Evolutionary conservation across 805 yeast species (phyloP), one percentile per base, ranked within the genome.

Genomic region (Torulaspora indica): DNA sequence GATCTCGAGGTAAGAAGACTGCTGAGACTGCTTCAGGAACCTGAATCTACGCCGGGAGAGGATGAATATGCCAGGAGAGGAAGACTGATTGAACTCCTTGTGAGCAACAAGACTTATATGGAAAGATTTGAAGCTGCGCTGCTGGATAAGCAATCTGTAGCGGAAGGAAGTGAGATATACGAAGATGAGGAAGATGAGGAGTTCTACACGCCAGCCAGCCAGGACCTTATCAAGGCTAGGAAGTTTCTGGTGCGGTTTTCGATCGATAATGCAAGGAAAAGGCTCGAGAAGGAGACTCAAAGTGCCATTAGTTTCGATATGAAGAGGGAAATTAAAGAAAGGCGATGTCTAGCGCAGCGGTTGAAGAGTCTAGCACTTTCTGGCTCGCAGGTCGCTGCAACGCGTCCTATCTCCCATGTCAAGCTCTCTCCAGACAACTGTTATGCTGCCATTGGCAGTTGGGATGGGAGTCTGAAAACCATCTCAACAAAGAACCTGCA

Each of bases 141-240:
- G 8, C 43, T 37, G 17, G 49, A 38, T 7, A n/a, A 50, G 41
- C 12, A 62, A 45, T 8, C 55, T 27, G n/a, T 13, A 27, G 24
- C 12, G 8, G 33, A 27, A 42, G 10, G 62, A 49, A 3, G 65
- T 47, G 2, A 63, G 51, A 2, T 66, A 55, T 1, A 70, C 60
- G 5, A 65, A 1, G 77, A 68, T 2, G 80, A 72, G 1, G 82
- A 79, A 8, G 82, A 85, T 10, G 95, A 82, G 40, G 95, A 88
- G 47, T 89, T 84, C 57, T 88, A 79, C 56, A 88, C 96, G 0
- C 95, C 95, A 0, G 96, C 95, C 0, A 63, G 75, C 0, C 67
- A 65, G 3, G 76, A 71, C 5, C 62, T 90, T 8, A 64, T 73
- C 6, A 66, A 70, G 1, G 73, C 78, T 0, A 71, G 98, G 40